A percentile compares a stretch with the other conserved stretches of the same genome.
phyloP scores from a whole-genome alignment of 371 early-diverging fungal genomes.

The Mortierella sp. region DNA sequence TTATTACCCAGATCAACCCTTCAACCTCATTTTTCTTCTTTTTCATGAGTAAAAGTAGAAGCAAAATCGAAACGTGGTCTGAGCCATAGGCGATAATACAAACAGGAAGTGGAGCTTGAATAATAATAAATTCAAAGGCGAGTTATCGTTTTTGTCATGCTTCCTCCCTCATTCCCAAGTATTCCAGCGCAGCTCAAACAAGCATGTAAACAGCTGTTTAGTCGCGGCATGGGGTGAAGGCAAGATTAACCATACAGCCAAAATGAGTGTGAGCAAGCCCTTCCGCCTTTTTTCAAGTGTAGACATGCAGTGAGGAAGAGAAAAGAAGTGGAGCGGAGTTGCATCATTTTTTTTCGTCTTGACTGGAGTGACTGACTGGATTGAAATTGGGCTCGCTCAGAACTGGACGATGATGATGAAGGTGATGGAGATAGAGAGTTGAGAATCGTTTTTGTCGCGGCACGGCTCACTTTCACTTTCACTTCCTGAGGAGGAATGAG shows the following conservation, averaged over 20 bases:
- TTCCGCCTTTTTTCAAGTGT: not conserved
- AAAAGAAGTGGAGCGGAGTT: not conserved
- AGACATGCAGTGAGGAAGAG: not conserved
- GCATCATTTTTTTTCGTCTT: slow-evolving; percentile 5
- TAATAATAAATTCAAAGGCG: not conserved
- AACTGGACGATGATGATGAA: too few species aligned
- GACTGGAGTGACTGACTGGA: too few species aligned
- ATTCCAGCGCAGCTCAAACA: not conserved
- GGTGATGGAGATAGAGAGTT: too few species aligned
- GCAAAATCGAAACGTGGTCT: not conserved
- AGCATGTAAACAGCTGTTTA: not conserved
- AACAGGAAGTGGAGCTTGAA: not conserved
- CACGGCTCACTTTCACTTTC: not conserved
- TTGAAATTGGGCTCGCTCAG: too few species aligned
- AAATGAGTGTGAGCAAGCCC: not conserved
- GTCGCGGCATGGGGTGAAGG: too few species aligned
- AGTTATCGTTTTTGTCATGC: not conserved
- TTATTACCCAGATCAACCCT: too few species aligned
- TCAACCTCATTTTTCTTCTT: not conserved
- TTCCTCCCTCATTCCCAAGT: not conserved
- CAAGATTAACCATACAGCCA: not conserved
- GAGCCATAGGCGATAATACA: not conserved
- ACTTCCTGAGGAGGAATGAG: not conserved
- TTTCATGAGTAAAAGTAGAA: not conserved
- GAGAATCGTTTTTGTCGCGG: not conserved